Evolutionary conservation across 176 grass and related monocot genomes (phyloP).

Genomic region (Oryza meyeriana): DNA sequence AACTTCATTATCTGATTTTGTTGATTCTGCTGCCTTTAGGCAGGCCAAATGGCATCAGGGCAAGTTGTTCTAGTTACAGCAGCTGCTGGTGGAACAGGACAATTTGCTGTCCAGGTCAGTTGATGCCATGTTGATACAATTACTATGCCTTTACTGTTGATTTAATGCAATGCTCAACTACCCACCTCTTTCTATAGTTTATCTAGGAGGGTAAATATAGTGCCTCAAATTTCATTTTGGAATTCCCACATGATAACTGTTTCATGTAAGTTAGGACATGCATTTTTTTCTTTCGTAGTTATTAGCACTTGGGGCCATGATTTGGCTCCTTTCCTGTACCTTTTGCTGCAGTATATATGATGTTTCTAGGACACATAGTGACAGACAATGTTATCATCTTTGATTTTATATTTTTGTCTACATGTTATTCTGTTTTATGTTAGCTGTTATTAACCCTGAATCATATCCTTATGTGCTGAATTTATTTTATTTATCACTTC

Average conservation of each 20-base stretch:
- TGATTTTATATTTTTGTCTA: constrained; percentile 8
- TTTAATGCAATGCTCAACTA: constrained; percentile 11
- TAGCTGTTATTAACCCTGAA: not conserved
- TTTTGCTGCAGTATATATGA: constrained; percentile 7
- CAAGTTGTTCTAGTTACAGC: constrained; percentile 88
- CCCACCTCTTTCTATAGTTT: constrained; percentile 16
- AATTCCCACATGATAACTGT: constrained; percentile 24
- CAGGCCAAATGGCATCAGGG: constrained; percentile 84
- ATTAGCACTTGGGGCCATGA: constrained; percentile 9
- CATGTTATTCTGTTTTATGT: constrained; percentile 15
- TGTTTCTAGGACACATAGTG: constrained; percentile 12
- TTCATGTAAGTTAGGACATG: not conserved
- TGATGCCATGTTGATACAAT: constrained; percentile 20
- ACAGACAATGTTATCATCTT: constrained; percentile 17
- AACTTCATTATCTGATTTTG: constrained; percentile 24
- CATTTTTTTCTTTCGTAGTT: constrained; percentile 1
- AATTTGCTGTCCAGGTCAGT: constrained; percentile 95
- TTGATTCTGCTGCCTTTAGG: constrained; percentile 45
- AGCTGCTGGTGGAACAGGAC: constrained; percentile 96
- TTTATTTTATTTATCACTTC: constrained; percentile 21
- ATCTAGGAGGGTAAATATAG: not conserved
- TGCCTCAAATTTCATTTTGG: not conserved
- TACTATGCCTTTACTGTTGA: constrained; percentile 4
- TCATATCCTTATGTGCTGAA: constrained; percentile 16
- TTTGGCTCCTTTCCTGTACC: constrained; percentile 1